Conservation (phyloP, 495 filamentous ascomycete genomes). For the Opeltia flavorubescens region DNA sequence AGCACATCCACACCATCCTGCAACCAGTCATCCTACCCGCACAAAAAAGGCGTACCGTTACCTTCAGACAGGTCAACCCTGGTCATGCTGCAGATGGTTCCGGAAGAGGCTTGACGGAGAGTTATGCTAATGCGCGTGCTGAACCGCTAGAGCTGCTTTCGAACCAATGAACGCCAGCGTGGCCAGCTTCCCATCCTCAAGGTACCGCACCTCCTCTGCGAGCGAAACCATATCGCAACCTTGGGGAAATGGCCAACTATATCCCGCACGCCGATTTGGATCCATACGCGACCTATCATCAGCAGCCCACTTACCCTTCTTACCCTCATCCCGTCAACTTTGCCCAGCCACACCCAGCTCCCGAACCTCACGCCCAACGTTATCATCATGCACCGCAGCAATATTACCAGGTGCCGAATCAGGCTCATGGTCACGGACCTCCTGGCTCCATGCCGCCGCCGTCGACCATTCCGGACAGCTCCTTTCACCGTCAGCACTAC, state of each 20-base stretch:
- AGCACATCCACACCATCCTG: too few species aligned
- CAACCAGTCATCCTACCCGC: background rate
- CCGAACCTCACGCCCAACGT: background rate
- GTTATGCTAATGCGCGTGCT: background rate
- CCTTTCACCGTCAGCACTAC: slow-evolving; percentile 6
- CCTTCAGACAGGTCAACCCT: background rate
- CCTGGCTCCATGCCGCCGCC: slow-evolving; percentile 10
- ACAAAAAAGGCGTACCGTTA: background rate
- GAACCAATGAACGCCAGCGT: background rate
- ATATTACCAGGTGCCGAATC: slow-evolving; percentile 15
- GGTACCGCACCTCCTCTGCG: background rate
- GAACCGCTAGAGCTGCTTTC: background rate
- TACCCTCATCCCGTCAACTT: background rate
- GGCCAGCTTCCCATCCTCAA: background rate
- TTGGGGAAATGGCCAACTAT: background rate
- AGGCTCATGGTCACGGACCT: slow-evolving; percentile 7
- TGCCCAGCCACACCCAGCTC: slow-evolving; percentile 2
- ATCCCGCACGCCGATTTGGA: background rate
- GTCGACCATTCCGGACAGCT: slow-evolving; percentile 7
- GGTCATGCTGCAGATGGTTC: background rate
- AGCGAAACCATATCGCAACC: background rate
- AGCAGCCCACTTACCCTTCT: slow-evolving; percentile 1
- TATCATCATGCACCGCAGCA: slow-evolving; percentile 7
- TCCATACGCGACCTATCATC: slow-evolving; percentile 1
- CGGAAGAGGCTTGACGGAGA: slow-evolving; percentile 1